Evolutionary conservation across 2,329 filamentous ascomycete species (phyloP).

Genomic region (Chaetothyriales sp.): DNA sequence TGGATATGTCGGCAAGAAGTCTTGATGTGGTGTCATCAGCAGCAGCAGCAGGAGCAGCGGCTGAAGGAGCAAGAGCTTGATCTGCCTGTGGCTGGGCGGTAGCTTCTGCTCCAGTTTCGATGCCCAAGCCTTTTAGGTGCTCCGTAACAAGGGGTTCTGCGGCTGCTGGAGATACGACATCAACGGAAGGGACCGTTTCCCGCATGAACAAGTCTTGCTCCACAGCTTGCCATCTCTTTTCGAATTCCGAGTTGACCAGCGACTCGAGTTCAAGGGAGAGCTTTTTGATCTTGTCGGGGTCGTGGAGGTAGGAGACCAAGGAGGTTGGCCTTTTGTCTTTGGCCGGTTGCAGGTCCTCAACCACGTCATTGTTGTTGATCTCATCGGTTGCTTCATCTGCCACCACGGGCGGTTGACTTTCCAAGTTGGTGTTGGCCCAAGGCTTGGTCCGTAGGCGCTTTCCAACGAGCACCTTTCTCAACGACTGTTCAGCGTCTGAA

Average conservation of each 20-base stretch:
- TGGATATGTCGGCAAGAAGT: not conserved
- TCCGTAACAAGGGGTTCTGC: not conserved
- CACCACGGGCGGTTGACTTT: not conserved
- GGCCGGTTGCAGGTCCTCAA: not conserved
- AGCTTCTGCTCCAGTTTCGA: not conserved
- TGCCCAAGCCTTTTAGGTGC: not conserved
- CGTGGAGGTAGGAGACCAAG: constrained; percentile 9
- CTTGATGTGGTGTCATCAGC: not conserved
- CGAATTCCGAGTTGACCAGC: constrained; percentile 7
- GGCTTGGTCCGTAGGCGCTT: not conserved
- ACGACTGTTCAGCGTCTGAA: not conserved
- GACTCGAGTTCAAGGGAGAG: constrained; percentile 10
- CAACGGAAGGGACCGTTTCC: not conserved
- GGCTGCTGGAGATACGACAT: not conserved
- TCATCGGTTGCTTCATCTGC: not conserved
- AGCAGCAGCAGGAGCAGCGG: too few species aligned
- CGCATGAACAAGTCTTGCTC: not conserved
- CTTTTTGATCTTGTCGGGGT: constrained; percentile 8
- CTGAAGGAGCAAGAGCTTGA: not conserved
- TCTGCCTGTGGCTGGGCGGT: not conserved
- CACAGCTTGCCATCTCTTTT: constrained; percentile 2
- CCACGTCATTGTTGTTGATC: not conserved
- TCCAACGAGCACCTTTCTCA: not conserved
- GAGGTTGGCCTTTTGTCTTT: constrained; percentile 1
- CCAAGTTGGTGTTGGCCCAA: not conserved